Conservation (phyloP, 2,329 filamentous ascomycete genomes). For the Colletotrichum kahawae region DNA sequence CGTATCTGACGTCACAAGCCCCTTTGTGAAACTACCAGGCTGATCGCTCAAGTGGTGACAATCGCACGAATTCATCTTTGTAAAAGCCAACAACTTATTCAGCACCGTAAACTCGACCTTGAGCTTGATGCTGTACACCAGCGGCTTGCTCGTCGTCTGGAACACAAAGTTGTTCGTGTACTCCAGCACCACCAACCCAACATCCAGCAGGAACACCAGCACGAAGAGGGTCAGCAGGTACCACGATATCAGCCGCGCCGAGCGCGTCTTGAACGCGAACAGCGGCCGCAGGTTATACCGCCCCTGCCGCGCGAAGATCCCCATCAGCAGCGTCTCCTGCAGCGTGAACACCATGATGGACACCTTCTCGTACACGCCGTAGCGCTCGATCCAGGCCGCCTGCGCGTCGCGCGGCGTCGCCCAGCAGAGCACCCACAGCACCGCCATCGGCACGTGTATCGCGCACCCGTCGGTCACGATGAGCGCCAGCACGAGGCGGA, state of each 20-base stretch:
- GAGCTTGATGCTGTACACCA: slow-evolving; percentile 24
- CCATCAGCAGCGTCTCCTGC: slow-evolving; percentile 59
- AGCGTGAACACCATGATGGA: slow-evolving; percentile 62
- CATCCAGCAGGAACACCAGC: slow-evolving; percentile 44
- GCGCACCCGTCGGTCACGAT: slow-evolving; percentile 55
- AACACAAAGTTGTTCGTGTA: slow-evolving; percentile 38
- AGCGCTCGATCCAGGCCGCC: slow-evolving; percentile 26
- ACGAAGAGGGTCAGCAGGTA: slow-evolving; percentile 42
- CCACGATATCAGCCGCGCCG: slow-evolving; percentile 37
- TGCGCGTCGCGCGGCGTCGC: slow-evolving; percentile 26
- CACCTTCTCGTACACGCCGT: slow-evolving; percentile 56
- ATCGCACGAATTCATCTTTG: slow-evolving; percentile 14
- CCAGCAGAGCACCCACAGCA: slow-evolving; percentile 50
- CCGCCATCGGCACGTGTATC: slow-evolving; percentile 52
- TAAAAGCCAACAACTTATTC: slow-evolving; percentile 28
- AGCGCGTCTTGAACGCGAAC: slow-evolving; percentile 41
- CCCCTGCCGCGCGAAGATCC: slow-evolving; percentile 58
- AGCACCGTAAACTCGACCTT: slow-evolving; percentile 56
- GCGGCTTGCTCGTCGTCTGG: slow-evolving; percentile 21
- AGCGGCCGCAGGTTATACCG: slow-evolving; percentile 26
- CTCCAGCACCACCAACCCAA: slow-evolving; percentile 40
- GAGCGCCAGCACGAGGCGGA: slow-evolving; percentile 46
- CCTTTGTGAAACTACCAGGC: background rate
- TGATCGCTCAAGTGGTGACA: slow-evolving; percentile 1
- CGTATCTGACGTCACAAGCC: background rate